phyloP scores from a whole-genome alignment of 331 rosid genomes.

The Stylosanthes scabra region DNA sequence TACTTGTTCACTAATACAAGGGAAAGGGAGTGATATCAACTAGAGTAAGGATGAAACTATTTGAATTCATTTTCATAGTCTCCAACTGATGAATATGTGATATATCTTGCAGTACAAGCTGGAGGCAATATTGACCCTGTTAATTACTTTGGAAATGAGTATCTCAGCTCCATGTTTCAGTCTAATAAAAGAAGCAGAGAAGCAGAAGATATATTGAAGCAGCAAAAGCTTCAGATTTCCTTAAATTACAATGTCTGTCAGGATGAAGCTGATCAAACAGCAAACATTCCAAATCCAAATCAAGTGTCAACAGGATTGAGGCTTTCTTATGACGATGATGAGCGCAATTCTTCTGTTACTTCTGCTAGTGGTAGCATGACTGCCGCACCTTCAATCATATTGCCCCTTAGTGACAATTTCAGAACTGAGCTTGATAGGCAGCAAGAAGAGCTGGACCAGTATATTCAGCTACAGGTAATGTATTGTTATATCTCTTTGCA shows the following conservation, averaged over 20 bases:
- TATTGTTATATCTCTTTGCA: too few relatives aligned
- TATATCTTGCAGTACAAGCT: slow-evolving; percentile 66
- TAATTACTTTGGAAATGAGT: slow-evolving; percentile 79
- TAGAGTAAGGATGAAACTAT: too few relatives aligned
- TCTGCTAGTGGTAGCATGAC: slow-evolving; percentile 92
- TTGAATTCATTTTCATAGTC: too few relatives aligned
- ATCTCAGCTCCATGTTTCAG: slow-evolving; percentile 60
- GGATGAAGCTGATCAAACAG: slow-evolving; percentile 72
- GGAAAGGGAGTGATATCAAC: too few relatives aligned
- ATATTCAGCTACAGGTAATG: slow-evolving; percentile 86
- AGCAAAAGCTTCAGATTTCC: too few relatives aligned
- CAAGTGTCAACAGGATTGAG: slow-evolving; percentile 94
- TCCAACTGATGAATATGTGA: too few relatives aligned
- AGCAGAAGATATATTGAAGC: slow-evolving; percentile 68
- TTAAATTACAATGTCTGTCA: slow-evolving; percentile 66
- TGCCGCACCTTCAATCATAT: slow-evolving; percentile 63
- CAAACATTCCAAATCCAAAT: slow-evolving; percentile 73
- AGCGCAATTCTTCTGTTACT: slow-evolving; percentile 88
- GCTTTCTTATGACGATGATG: slow-evolving; percentile 91
- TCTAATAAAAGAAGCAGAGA: slow-evolving; percentile 72
- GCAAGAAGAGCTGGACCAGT: slow-evolving; percentile 83
- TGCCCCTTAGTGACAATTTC: slow-evolving; percentile 71
- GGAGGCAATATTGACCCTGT: slow-evolving; percentile 82
- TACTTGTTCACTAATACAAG: too few relatives aligned
- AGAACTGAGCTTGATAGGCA: slow-evolving; percentile 82